A percentile compares a stretch with the other conserved stretches of the same genome.
These are phyloP conservation scores for Debaryomycetaceae sp. DNA, from an alignment of 1,139 yeast genomes.

Conservation along the genomic window DNA sequence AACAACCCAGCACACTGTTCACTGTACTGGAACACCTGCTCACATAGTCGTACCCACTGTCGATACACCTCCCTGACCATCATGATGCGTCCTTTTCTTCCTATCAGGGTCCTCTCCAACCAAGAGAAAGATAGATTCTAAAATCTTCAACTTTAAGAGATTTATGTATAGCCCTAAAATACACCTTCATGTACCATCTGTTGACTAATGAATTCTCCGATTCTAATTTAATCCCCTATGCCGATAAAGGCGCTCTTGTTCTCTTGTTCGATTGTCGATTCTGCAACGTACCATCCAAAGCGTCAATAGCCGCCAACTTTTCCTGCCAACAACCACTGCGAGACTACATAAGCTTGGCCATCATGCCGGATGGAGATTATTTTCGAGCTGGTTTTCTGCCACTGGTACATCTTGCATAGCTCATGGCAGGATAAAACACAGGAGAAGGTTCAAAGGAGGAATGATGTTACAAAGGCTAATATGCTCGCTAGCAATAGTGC, in stretches of 20 bases:
- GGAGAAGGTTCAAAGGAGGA: no score
- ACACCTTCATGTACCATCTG: neutral
- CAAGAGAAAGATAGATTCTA: neutral
- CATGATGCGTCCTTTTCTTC: neutral
- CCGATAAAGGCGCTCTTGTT: neutral
- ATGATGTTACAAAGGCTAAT: no score
- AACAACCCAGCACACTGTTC: neutral
- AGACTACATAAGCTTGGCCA: neutral
- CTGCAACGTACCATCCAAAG: neutral
- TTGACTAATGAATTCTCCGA: neutral
- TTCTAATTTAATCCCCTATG: neutral
- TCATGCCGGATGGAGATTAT: neutral
- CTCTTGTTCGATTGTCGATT: neutral
- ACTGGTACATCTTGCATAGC: neutral
- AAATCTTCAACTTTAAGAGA: neutral
- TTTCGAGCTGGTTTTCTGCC: neutral
- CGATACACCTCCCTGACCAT: neutral
- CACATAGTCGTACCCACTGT: neutral
- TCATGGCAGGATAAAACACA: no score
- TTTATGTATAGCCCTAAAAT: neutral
- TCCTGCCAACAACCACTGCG: neutral
- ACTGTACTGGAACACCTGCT: neutral
- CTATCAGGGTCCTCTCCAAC: neutral
- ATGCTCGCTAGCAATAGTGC: no score
- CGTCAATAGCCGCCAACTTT: neutral